Evolutionary conservation across 768 basidiomycete species (phyloP).

Genomic region (Leccinum arenicola): DNA sequence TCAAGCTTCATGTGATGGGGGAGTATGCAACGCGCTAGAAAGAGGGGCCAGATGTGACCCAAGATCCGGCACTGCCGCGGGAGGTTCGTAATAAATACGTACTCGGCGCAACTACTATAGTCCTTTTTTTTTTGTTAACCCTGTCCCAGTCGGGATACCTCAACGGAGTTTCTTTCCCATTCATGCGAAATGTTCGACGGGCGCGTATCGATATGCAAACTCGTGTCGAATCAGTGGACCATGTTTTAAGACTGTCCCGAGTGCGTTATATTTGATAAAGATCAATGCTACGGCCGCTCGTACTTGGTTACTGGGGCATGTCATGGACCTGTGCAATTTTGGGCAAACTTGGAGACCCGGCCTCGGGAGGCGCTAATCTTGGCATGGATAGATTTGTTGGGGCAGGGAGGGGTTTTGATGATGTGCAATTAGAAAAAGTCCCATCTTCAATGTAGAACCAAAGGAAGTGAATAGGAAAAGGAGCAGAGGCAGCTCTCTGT

Average conservation of each 20-base stretch:
- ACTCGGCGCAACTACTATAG: background rate
- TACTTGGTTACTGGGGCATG: background rate
- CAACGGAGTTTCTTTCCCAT: background rate
- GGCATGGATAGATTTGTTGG: background rate
- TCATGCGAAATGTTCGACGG: background rate
- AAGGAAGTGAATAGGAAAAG: background rate
- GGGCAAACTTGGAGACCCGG: background rate
- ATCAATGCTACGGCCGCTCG: background rate
- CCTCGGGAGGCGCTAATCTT: background rate
- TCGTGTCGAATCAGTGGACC: background rate
- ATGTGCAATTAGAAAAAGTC: background rate
- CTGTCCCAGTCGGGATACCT: background rate
- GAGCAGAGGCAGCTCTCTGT: background rate
- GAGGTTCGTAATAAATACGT: background rate
- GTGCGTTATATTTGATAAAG: background rate
- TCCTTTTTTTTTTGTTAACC: background rate
- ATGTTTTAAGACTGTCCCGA: background rate
- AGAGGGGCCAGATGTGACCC: background rate
- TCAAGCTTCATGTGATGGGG: background rate
- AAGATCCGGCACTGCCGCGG: background rate
- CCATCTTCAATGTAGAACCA: background rate
- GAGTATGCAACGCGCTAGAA: background rate
- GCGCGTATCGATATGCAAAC: background rate
- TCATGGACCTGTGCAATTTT: background rate
- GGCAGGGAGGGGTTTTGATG: background rate